Evolutionary conservation across 768 basidiomycete species (phyloP).

Genomic region (Rhodocollybia butyracea): DNA sequence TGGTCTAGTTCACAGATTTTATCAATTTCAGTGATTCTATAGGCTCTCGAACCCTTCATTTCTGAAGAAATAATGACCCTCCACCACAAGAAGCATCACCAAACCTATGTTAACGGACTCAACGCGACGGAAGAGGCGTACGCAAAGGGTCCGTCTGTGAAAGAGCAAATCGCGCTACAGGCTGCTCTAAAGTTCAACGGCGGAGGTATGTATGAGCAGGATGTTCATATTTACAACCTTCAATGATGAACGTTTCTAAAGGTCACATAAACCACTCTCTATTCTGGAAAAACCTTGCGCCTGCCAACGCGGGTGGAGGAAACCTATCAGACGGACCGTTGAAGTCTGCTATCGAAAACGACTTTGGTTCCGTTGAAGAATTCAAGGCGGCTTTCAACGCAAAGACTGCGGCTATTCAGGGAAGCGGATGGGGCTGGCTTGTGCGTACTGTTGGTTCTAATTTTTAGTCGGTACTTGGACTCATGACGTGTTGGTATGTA

Average conservation of each 20-base stretch:
- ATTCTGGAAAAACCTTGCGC: slow-evolving; percentile 98
- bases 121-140: slow-evolving; percentile 92
- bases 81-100: slow-evolving; percentile 90
- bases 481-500: not conserved
- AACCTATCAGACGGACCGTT: slow-evolving; percentile 63
- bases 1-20: slow-evolving; percentile 13
- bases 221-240: too few relatives aligned
- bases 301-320: slow-evolving; percentile 59
- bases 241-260: slow-evolving; percentile 17
- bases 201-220: slow-evolving; percentile 58
- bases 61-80: slow-evolving; percentile 90
- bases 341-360: slow-evolving; percentile 69
- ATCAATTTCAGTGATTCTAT: not conserved
- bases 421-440: slow-evolving; percentile 99
- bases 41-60: slow-evolving; percentile 93
- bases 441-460: slow-evolving; percentile 34
- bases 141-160: slow-evolving; percentile 57
- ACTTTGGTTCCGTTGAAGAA: slow-evolving; percentile 84
- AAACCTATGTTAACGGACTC: slow-evolving; percentile 91
- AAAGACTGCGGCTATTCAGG: slow-evolving; percentile 88
- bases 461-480: not conserved
- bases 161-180: slow-evolving; percentile 81
- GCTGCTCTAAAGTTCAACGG: slow-evolving; percentile 96
- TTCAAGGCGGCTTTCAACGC: slow-evolving; percentile 89
- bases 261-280: slow-evolving; percentile 94